Conservation (phyloP, 106 monocot genomes). For the Phalaenopsis equestris region DNA sequence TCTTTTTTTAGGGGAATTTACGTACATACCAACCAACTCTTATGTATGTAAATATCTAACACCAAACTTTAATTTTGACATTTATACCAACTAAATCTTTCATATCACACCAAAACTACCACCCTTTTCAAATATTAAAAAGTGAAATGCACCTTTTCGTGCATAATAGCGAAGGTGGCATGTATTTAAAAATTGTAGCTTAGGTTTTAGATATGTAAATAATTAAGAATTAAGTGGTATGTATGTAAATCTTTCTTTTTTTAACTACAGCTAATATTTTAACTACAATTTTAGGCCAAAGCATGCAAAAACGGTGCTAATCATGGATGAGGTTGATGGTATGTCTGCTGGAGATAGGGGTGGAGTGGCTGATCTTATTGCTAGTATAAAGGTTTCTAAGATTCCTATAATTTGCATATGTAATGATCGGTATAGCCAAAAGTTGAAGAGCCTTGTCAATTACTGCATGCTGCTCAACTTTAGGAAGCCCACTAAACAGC, state of each 20-base stretch:
- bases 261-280: constrained; percentile 4
- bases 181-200: no score
- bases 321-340: constrained; percentile 99
- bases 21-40: no score
- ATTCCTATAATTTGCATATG: constrained; percentile 97
- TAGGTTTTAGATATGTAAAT: no score
- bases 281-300: constrained; percentile 44
- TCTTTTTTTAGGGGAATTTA: neutral
- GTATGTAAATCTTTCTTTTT: neutral
- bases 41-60: no score
- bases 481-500: constrained; percentile 96
- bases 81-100: no score
- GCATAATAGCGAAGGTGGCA: no score
- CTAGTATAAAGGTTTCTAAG: constrained; percentile 91
- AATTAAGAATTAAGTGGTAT: no score
- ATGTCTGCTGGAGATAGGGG: constrained; percentile 99
- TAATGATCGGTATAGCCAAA: constrained; percentile 99
- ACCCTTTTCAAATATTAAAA: no score
- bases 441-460: constrained; percentile 90
- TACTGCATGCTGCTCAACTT: constrained; percentile 79
- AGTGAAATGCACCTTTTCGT: no score
- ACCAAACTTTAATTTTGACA: no score
- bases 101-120: no score
- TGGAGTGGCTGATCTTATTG: constrained; percentile 98
- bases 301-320: constrained; percentile 71